Conservation (phyloP, 257 asterid genomes). For the Capsicum chinense region DNA sequence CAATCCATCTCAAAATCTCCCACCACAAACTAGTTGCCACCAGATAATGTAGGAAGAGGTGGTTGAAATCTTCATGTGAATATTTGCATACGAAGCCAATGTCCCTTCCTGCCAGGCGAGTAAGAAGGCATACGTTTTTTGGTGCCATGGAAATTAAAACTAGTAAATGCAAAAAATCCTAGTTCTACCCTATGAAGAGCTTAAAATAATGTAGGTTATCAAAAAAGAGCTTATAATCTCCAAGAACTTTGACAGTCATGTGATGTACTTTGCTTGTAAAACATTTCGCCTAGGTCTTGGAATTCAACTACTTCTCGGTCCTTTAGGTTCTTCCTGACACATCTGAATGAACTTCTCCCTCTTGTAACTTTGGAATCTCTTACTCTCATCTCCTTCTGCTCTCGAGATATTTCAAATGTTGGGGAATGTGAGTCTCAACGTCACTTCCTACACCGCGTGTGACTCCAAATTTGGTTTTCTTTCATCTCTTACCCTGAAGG, state of each 20-base stretch:
- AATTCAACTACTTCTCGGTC: background rate
- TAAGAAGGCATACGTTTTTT: background rate
- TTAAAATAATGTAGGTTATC: background rate
- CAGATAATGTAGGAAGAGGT: background rate
- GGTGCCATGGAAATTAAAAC: background rate
- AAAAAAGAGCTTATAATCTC: background rate
- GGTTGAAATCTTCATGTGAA: background rate
- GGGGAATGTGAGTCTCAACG: background rate
- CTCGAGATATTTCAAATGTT: background rate
- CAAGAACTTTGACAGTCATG: background rate
- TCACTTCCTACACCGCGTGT: background rate
- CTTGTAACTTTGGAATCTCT: background rate
- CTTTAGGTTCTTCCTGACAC: background rate
- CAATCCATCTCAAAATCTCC: background rate
- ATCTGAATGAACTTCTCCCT: background rate
- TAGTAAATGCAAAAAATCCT: background rate
- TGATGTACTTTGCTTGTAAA: background rate
- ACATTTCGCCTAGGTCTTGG: background rate
- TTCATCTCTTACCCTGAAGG: background rate
- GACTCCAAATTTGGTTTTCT: background rate
- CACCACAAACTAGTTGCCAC: constrained; percentile 9
- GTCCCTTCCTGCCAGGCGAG: background rate
- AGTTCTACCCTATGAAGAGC: background rate
- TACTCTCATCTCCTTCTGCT: constrained; percentile 8
- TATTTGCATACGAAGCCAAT: background rate